Percentiles rank a stretch among this genome's conserved stretches.
phyloP scores from a whole-genome alignment of 2,329 filamentous ascomycete genomes.

The Myriosclerotinia scirpicola region DNA sequence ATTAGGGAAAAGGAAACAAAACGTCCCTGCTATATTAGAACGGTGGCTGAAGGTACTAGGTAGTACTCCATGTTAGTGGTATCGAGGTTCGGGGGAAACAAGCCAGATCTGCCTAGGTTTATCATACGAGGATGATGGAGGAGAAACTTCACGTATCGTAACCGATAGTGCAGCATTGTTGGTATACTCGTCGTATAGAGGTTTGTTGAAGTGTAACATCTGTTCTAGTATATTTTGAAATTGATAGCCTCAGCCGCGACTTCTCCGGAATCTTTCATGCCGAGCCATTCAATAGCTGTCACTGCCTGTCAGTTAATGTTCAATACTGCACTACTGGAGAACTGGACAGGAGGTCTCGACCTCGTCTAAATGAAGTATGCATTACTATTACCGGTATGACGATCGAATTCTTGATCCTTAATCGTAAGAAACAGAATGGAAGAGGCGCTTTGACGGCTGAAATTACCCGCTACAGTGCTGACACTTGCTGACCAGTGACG shows the following conservation, averaged over 20 bases:
- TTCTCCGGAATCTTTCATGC: neutral
- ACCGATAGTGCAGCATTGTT: slow-evolving; percentile 5
- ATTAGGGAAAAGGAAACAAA: slow-evolving; percentile 10
- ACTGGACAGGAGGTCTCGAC: neutral
- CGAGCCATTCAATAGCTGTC: neutral
- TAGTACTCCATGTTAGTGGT: slow-evolving; percentile 6
- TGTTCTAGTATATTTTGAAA: neutral
- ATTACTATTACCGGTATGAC: slow-evolving; percentile 8
- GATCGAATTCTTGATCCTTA: slow-evolving; percentile 11
- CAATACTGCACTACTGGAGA: neutral
- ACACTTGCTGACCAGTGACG: slow-evolving; percentile 19
- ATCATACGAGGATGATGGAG: slow-evolving; percentile 12
- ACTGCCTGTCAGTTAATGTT: neutral
- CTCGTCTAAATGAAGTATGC: neutral
- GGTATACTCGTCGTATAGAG: slow-evolving; percentile 3
- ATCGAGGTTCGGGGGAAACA: slow-evolving; percentile 17
- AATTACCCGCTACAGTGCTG: slow-evolving; percentile 3
- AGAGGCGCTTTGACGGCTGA: slow-evolving; percentile 11
- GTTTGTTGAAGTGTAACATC: neutral
- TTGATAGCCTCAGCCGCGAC: slow-evolving; percentile 12
- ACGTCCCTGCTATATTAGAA: slow-evolving; percentile 8
- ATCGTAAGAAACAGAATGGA: neutral
- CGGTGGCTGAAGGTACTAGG: slow-evolving; percentile 7
- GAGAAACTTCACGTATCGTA: slow-evolving; percentile 10
- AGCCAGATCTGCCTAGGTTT: neutral